Evolutionary conservation across 2,329 filamentous ascomycete genomes (phyloP), one percentile per base, ranked within the genome.

Genomic region (Hypoxylon sp.): DNA sequence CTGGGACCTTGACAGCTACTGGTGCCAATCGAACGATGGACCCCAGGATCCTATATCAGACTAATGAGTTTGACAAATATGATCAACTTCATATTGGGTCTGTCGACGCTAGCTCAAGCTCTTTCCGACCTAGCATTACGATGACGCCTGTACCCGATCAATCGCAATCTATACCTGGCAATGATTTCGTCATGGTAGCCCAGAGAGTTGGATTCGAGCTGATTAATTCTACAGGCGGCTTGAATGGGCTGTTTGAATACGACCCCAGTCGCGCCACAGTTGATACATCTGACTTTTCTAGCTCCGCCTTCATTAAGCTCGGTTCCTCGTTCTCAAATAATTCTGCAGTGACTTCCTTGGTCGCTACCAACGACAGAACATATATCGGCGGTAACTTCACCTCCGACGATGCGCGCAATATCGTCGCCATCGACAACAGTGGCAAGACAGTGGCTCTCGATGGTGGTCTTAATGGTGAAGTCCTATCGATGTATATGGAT

Each of bases 21-120:
- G 83, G 65, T 75, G 73, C 79, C 59, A 74, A 78, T 71, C 71
- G 80, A 52, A 76, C 78, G 33, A 82, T 86, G 4, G 83, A 89
- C 61, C 84, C 87, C 26, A 87, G 84, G 0, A 84, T 86, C 0
- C 81, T 97, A 6, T 96, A 87, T 76, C 96, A 99, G 78, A 97
- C 94, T 16, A 99, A 99, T 80, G 87, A 96, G 76, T 96, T 90
- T 77, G 95, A 98, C 82, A 99, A 99, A 79, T 98, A 97, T 75
- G 96, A 99, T 75, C 89, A 92, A 71, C 89, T 99, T 62, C 97
- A 93, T 79, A 91, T 90, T 70, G 96, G 94, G 48, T 89, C 89
- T 70, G 88, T 99, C 56, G 93, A 98, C 75, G 89, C 89, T 56
- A 89, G 86, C 55, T 90, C 87, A 8, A 82, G 81, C 67, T 86